Evolutionary conservation across 306 rosid genomes (phyloP).

Genomic region (Trifolium repens): DNA sequence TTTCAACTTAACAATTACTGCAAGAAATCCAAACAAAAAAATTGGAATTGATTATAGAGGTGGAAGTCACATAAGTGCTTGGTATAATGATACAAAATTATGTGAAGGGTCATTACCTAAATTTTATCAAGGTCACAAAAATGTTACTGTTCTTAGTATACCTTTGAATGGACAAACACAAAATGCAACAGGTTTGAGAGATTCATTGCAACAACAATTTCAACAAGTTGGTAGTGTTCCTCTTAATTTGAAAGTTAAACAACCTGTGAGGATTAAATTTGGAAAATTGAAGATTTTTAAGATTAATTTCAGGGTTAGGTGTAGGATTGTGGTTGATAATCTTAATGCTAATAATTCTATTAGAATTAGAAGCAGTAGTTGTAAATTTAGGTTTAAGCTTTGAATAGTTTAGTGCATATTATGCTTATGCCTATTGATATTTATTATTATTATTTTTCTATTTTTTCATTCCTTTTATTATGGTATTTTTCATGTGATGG

Average conservation of each 20-base stretch:
- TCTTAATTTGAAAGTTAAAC: conserved; percentile 56
- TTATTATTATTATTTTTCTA: background rate
- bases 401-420: conserved; percentile 38
- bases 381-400: conserved; percentile 47
- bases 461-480: conserved; percentile 36
- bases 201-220: conserved; percentile 39
- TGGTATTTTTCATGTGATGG: conserved; percentile 18
- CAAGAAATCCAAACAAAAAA: conserved; percentile 74
- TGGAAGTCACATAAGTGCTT: conserved; percentile 72
- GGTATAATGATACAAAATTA: conserved; percentile 56
- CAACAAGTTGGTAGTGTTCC: conserved; percentile 55
- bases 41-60: conserved; percentile 79
- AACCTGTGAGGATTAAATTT: conserved; percentile 76
- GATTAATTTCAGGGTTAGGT: conserved; percentile 64
- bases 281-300: conserved; percentile 72
- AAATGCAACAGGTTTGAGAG: conserved; percentile 49
- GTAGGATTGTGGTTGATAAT: conserved; percentile 60
- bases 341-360: conserved; percentile 46
- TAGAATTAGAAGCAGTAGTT: conserved; percentile 42
- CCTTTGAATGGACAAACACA: conserved; percentile 53
- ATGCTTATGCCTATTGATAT: conserved; percentile 1
- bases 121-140: conserved; percentile 82
- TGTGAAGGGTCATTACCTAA: conserved; percentile 71
- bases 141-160: conserved; percentile 62
- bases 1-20: conserved; percentile 63